Percentiles rank a stretch among this genome's conserved stretches.
These are phyloP conservation scores for Aureobasidium leucospermi DNA, from an alignment of 2,329 filamentous ascomycete species.

Conservation along the genomic window DNA sequence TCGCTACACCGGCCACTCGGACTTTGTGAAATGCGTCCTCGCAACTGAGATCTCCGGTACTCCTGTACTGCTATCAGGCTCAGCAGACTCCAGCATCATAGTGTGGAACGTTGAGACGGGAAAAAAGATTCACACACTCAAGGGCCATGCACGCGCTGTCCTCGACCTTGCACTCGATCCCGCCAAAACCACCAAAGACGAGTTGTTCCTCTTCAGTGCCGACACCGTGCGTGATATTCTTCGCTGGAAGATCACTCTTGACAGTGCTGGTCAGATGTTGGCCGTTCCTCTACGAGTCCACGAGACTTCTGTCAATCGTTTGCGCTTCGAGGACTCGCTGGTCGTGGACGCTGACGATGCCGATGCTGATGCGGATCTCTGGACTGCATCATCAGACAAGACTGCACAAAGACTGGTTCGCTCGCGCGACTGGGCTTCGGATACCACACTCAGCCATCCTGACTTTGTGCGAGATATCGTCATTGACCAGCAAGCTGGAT, in stretches of 20 bases:
- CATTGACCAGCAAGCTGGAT: slow-evolving; percentile 54
- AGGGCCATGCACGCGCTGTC: slow-evolving; percentile 70
- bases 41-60: slow-evolving; percentile 54
- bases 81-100: slow-evolving; percentile 45
- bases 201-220: slow-evolving; percentile 62
- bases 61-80: slow-evolving; percentile 44
- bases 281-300: slow-evolving; percentile 62
- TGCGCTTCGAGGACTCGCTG: slow-evolving; percentile 56
- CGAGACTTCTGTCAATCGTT: slow-evolving; percentile 81
- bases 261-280: slow-evolving; percentile 48
- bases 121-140: slow-evolving; percentile 64
- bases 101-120: slow-evolving; percentile 72
- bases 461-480: slow-evolving; percentile 84
- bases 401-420: slow-evolving; percentile 73
- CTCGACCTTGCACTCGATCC: slow-evolving; percentile 74
- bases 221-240: slow-evolving; percentile 60
- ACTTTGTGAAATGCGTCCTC: slow-evolving; percentile 83
- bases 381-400: slow-evolving; percentile 90
- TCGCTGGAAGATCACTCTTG: slow-evolving; percentile 59
- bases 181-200: slow-evolving; percentile 40
- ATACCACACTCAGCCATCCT: slow-evolving; percentile 69
- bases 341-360: slow-evolving; percentile 9
- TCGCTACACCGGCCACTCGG: slow-evolving; percentile 65
- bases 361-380: slow-evolving; percentile 60
- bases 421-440: slow-evolving; percentile 58